A percentile compares a stretch with the other conserved stretches of the same genome.
These are phyloP conservation scores for Rubia yunnanensis DNA, from an alignment of 257 asterid species.

Conservation along the genomic window DNA sequence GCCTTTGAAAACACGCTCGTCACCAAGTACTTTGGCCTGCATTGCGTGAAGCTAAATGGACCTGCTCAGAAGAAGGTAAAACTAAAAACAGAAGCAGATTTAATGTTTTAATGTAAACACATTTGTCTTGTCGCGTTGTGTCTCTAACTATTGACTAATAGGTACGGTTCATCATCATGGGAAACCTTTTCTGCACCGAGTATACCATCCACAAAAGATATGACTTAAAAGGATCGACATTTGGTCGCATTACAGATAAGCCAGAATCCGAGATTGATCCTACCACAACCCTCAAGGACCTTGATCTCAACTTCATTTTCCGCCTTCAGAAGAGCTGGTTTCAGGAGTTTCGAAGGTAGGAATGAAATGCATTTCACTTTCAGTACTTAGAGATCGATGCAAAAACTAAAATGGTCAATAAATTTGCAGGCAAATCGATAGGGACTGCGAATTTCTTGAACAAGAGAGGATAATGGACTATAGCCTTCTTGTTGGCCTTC, in stretches of 20 bases:
- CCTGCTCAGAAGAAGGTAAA: conserved; percentile 62
- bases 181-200: conserved; percentile 72
- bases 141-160: conserved; percentile 13
- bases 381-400: not conserved
- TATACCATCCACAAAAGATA: conserved; percentile 66
- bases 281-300: conserved; percentile 84
- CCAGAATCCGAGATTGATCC: conserved; percentile 84
- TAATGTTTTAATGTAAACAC: conserved; percentile 4
- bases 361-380: not conserved
- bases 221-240: conserved; percentile 91
- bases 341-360: conserved; percentile 72
- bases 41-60: conserved; percentile 35
- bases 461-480: conserved; percentile 41
- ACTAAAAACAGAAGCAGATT: not conserved
- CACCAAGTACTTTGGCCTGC: conserved; percentile 39
- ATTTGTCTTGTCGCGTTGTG: too few species aligned
- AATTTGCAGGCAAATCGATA: conserved; percentile 34
- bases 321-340: conserved; percentile 76
- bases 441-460: conserved; percentile 35
- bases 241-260: conserved; percentile 78
- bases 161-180: conserved; percentile 90
- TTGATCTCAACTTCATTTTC: conserved; percentile 79
- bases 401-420: not conserved
- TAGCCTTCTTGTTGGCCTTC: conserved; percentile 40
- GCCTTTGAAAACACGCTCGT: conserved; percentile 30